These are phyloP conservation scores for Boletellus sp. DNA, from an alignment of 768 basidiomycete genomes.

Conservation along the genomic window DNA sequence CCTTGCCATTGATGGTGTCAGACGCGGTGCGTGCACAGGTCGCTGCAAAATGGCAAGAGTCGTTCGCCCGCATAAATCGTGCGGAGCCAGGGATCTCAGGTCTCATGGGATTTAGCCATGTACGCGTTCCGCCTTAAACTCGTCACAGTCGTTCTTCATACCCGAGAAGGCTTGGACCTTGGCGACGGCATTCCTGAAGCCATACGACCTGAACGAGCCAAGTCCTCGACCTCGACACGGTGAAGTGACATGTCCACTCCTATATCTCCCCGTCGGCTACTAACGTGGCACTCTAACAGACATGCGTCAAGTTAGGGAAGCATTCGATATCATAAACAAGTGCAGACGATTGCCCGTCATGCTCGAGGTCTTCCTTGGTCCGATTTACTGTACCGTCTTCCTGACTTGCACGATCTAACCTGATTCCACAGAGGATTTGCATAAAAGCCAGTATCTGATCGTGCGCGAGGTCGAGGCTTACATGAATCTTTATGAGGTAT, in stretches of 20 bases:
- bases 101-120: constrained; percentile 62
- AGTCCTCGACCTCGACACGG: constrained; percentile 29
- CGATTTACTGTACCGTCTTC: constrained; percentile 15
- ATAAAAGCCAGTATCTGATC: constrained; percentile 56
- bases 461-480: constrained; percentile 53
- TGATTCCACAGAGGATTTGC: constrained; percentile 52
- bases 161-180: constrained; percentile 56
- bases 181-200: constrained; percentile 51
- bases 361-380: constrained; percentile 71
- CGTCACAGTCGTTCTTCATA: neutral
- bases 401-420: neutral
- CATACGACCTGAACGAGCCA: constrained; percentile 47
- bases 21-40: constrained; percentile 63
- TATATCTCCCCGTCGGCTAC: neutral
- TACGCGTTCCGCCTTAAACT: constrained; percentile 18
- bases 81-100: constrained; percentile 59
- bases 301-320: constrained; percentile 46
- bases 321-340: constrained; percentile 57
- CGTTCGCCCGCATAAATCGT: constrained; percentile 61
- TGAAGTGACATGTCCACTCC: constrained; percentile 7
- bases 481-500: constrained; percentile 63
- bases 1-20: constrained; percentile 45
- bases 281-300: constrained; percentile 34
- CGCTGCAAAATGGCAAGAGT: constrained; percentile 67
- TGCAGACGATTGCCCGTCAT: constrained; percentile 59